Conservation (phyloP, 148 eudicot genomes). For the Camellia lanceoleosa region DNA sequence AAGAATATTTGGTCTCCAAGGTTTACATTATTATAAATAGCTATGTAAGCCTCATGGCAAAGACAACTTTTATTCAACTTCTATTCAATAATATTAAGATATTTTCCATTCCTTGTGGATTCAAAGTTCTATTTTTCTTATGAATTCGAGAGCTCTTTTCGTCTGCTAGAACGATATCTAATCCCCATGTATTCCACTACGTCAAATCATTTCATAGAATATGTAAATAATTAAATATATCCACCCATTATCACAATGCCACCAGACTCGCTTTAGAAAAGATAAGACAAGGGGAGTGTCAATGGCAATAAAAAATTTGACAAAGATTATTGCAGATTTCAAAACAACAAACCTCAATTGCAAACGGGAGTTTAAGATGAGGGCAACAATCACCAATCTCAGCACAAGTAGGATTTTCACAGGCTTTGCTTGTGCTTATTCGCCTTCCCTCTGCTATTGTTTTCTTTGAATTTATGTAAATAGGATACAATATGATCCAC, state of each 20-base stretch:
- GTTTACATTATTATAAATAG: too few relatives aligned
- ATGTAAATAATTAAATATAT: neutral
- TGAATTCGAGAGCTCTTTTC: too few relatives aligned
- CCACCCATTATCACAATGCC: too few relatives aligned
- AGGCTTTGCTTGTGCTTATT: constrained; percentile 63
- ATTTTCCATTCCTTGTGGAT: too few relatives aligned
- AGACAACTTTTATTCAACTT: too few relatives aligned
- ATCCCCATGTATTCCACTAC: too few relatives aligned
- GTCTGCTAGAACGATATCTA: too few relatives aligned
- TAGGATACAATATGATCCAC: constrained; percentile 69
- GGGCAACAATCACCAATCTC: constrained; percentile 77
- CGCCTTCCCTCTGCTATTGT: constrained; percentile 77
- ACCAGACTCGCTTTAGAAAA: neutral
- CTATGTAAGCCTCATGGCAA: too few relatives aligned
- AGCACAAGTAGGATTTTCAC: constrained; percentile 67
- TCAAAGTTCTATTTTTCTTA: too few relatives aligned
- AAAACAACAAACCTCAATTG: constrained; percentile 52
- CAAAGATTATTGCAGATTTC: neutral
- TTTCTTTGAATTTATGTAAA: constrained; percentile 78
- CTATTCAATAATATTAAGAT: too few relatives aligned
- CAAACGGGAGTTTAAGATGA: constrained; percentile 56
- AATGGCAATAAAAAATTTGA: neutral
- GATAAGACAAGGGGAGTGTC: neutral
- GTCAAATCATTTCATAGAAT: neutral
- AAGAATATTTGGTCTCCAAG: too few relatives aligned